Conservation (phyloP, 192 early-diverging fungal genomes). For the Paraglomus brasilianum region DNA sequence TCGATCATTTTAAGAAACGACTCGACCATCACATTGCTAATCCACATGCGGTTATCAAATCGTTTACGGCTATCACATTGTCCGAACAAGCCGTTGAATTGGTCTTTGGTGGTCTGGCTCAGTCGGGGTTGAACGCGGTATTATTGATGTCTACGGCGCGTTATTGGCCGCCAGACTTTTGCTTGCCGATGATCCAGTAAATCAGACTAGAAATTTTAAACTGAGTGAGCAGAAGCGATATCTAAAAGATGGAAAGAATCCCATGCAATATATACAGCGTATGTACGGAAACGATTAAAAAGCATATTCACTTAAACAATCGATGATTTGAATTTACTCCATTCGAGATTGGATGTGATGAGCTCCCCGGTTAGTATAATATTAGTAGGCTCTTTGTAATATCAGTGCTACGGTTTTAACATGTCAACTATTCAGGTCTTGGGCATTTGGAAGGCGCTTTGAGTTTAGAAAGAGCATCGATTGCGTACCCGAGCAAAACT, state of each 20-base stretch:
- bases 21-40: slow-evolving; percentile 34
- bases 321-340: slow-evolving; percentile 81
- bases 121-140: slow-evolving; percentile 31
- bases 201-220: slow-evolving; percentile 52
- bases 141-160: slow-evolving; percentile 61
- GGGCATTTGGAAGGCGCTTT: slow-evolving; percentile 77
- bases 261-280: slow-evolving; percentile 75
- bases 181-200: slow-evolving; percentile 35
- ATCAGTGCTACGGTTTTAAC: neutral
- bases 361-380: slow-evolving; percentile 51
- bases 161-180: slow-evolving; percentile 49
- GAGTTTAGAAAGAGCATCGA: slow-evolving; percentile 57
- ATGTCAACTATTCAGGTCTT: slow-evolving; percentile 37
- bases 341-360: slow-evolving; percentile 76
- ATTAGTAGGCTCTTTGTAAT: neutral
- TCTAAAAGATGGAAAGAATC: slow-evolving; percentile 58
- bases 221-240: slow-evolving; percentile 50
- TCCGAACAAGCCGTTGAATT: slow-evolving; percentile 41
- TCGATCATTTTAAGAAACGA: slow-evolving; percentile 36
- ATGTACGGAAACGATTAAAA: neutral
- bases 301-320: neutral
- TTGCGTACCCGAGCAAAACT: slow-evolving; percentile 62
- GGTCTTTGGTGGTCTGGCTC: slow-evolving; percentile 41
- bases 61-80: slow-evolving; percentile 30
- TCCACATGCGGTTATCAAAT: slow-evolving; percentile 36